A percentile compares a stretch with the other conserved stretches of the same genome.
These are phyloP conservation scores for Teunomyces funiuensis DNA, from an alignment of 805 yeast genomes.

Conservation along the genomic window DNA sequence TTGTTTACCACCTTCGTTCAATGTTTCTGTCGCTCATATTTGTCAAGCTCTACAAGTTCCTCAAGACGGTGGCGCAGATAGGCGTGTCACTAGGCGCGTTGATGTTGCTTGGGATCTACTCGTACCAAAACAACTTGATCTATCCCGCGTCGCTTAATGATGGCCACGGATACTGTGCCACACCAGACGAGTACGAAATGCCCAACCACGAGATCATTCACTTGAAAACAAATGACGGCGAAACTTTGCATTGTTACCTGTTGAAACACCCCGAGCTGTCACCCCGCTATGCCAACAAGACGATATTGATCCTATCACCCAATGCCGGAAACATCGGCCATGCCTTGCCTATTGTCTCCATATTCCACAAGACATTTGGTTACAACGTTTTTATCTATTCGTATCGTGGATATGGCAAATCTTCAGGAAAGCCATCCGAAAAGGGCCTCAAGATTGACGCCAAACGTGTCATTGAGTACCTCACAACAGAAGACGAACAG, in stretches of 20 bases:
- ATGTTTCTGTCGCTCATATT: conserved; percentile 6
- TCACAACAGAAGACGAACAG: conserved; percentile 51
- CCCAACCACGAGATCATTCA: conserved; percentile 55
- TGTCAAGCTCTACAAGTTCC: conserved; percentile 16
- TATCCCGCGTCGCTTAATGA: conserved; percentile 82
- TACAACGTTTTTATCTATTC: conserved; percentile 83
- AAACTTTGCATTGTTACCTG: conserved; percentile 61
- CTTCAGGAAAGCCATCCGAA: conserved; percentile 77
- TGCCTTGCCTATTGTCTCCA: conserved; percentile 73
- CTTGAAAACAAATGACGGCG: conserved; percentile 69
- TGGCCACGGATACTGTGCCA: conserved; percentile 69
- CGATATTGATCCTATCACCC: conserved; percentile 79
- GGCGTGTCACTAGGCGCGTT: conserved; percentile 45
- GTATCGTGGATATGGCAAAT: conserved; percentile 87
- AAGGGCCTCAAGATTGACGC: conserved; percentile 81
- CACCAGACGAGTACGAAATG: conserved; percentile 71
- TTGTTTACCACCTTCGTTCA: not conserved
- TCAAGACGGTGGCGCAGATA: conserved; percentile 35
- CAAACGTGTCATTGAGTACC: conserved; percentile 60
- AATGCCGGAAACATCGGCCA: conserved; percentile 97
- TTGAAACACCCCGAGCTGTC: conserved; percentile 48
- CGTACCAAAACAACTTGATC: conserved; percentile 64
- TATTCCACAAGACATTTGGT: conserved; percentile 60
- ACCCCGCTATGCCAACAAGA: conserved; percentile 51
- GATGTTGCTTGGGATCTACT: conserved; percentile 54